These are phyloP conservation scores for Ganoderma lingzhi DNA, from an alignment of 1,284 basidiomycete species.

Conservation along the genomic window DNA sequence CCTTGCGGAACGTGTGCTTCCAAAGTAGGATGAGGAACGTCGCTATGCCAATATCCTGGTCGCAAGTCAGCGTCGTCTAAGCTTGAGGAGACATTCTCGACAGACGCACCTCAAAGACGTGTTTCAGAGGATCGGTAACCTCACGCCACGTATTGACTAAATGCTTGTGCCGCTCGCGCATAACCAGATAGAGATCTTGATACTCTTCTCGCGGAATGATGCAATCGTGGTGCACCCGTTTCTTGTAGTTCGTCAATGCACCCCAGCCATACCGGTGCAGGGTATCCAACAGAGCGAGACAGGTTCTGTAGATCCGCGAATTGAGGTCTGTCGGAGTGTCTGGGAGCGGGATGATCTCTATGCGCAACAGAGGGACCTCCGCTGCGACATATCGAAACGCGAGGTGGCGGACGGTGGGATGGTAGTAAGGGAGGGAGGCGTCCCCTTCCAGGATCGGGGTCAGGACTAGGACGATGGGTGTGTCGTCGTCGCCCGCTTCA, in stretches of 20 bases:
- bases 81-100: background rate
- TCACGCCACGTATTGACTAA: conserved; percentile 82
- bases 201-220: conserved; percentile 82
- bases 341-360: conserved; percentile 64
- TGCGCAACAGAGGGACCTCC: conserved; percentile 45
- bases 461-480: conserved; percentile 61
- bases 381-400: conserved; percentile 68
- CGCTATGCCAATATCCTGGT: conserved; percentile 88
- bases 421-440: conserved; percentile 76
- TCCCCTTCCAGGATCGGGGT: conserved; percentile 62
- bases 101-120: conserved; percentile 81
- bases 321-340: conserved; percentile 57
- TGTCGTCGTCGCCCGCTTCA: conserved; percentile 31
- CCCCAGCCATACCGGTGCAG: conserved; percentile 91
- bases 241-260: conserved; percentile 80
- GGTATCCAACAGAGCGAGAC: conserved; percentile 81
- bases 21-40: conserved; percentile 93
- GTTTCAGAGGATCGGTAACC: conserved; percentile 83
- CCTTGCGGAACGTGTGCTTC: conserved; percentile 69
- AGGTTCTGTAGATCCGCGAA: conserved; percentile 82
- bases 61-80: background rate
- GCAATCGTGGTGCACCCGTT: conserved; percentile 87
- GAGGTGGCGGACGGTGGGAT: conserved; percentile 76
- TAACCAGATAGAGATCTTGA: conserved; percentile 89
- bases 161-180: conserved; percentile 86